These are phyloP conservation scores for Colletotrichum cereale DNA, from an alignment of 2,329 filamentous ascomycete species.

Conservation along the genomic window DNA sequence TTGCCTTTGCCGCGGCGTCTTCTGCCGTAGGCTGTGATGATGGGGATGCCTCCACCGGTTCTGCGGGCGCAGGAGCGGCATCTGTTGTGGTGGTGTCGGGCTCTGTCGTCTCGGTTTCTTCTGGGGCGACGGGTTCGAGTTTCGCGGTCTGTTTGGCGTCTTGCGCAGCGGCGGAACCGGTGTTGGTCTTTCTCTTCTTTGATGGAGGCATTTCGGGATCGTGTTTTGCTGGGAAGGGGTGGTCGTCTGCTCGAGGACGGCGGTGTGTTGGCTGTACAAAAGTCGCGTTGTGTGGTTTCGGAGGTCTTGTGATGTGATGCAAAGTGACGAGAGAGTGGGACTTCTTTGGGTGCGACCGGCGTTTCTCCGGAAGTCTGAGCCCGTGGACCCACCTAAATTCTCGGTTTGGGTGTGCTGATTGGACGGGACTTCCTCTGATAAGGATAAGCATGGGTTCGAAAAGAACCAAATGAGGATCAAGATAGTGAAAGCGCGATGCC, in stretches of 20 bases:
- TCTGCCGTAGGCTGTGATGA: slow-evolving; percentile 38
- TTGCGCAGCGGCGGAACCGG: slow-evolving; percentile 41
- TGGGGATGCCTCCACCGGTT: slow-evolving; percentile 38
- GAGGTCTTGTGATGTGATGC: background rate
- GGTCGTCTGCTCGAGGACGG: background rate
- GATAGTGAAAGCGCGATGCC: background rate
- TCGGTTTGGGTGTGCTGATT: background rate
- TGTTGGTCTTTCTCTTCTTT: slow-evolving; percentile 60
- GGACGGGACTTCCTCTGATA: background rate
- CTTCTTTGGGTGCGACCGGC: slow-evolving; percentile 13
- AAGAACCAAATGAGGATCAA: background rate
- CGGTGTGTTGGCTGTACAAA: background rate
- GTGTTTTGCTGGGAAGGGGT: background rate
- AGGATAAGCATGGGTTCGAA: background rate
- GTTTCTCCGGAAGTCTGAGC: slow-evolving; percentile 16
- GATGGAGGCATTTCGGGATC: slow-evolving; percentile 55
- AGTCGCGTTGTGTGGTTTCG: slow-evolving; percentile 7
- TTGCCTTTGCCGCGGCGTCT: slow-evolving; percentile 59
- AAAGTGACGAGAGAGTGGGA: slow-evolving; percentile 17
- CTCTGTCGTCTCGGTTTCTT: slow-evolving; percentile 40
- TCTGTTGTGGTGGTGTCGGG: slow-evolving; percentile 35
- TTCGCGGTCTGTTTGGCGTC: slow-evolving; percentile 32
- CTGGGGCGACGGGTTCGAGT: slow-evolving; percentile 36
- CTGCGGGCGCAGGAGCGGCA: slow-evolving; percentile 46
- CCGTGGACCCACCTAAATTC: background rate